These are phyloP conservation scores for Vinca minor DNA, from an alignment of 257 asterid species.

Conservation along the genomic window DNA sequence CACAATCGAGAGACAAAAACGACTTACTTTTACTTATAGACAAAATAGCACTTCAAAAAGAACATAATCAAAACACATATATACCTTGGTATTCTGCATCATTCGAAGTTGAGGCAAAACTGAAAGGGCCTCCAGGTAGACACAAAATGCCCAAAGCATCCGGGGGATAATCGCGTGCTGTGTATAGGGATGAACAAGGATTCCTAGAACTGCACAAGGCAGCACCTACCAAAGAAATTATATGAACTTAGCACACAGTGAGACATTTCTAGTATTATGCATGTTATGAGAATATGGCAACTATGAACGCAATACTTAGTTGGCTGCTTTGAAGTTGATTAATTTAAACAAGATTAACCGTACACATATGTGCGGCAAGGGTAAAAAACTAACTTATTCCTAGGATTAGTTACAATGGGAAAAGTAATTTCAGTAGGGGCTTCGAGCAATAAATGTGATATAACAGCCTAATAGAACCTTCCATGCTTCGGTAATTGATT, in stretches of 20 bases:
- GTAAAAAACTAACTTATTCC: not conserved
- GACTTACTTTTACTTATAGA: not conserved
- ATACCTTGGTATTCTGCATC: slow-evolving; percentile 84
- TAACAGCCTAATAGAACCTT: too few species aligned
- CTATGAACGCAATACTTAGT: not conserved
- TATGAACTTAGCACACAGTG: not conserved
- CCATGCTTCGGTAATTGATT: too few species aligned
- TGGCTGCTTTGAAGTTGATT: not conserved
- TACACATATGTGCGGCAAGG: not conserved
- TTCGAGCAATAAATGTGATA: too few species aligned
- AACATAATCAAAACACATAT: not conserved
- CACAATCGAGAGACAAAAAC: not conserved
- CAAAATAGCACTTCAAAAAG: not conserved
- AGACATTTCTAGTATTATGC: not conserved
- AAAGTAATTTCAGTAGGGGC: too few species aligned
- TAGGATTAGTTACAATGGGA: too few species aligned
- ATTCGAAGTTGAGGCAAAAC: slow-evolving; percentile 88
- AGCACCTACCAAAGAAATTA: slow-evolving; percentile 31
- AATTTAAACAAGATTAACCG: not conserved
- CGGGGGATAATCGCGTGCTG: slow-evolving; percentile 34
- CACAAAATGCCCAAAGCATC: slow-evolving; percentile 73
- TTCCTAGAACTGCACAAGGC: slow-evolving; percentile 55
- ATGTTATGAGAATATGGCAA: not conserved
- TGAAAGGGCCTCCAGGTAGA: slow-evolving; percentile 70
- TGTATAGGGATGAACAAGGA: slow-evolving; percentile 58